A percentile compares a stretch with the other conserved stretches of the same genome.
These are phyloP conservation scores for Castanea sativa DNA, from an alignment of 306 rosid genomes.

Conservation along the genomic window DNA sequence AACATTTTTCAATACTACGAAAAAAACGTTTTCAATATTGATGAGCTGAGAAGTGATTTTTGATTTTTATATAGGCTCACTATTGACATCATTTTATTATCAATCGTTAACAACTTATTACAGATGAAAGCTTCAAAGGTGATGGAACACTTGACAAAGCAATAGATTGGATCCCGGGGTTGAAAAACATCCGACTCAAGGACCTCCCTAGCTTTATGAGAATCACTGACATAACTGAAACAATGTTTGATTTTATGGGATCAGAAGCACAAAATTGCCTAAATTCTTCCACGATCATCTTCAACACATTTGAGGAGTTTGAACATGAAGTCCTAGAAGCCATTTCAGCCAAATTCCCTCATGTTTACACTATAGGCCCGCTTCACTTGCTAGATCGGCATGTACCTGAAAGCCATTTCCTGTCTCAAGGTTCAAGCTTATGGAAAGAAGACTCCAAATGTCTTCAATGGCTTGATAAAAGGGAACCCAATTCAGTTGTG, in stretches of 20 bases:
- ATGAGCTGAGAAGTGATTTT: too few species aligned
- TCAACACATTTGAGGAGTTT: constrained; percentile 39
- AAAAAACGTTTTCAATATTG: too few species aligned
- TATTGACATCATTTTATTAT: too few species aligned
- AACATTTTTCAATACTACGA: too few species aligned
- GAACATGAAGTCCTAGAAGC: constrained; percentile 40
- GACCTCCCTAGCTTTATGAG: constrained; percentile 44
- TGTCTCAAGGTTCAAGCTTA: constrained; percentile 25
- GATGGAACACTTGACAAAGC: constrained; percentile 30
- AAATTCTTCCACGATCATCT: constrained; percentile 32
- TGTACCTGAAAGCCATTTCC: constrained; percentile 10
- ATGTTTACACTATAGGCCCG: constrained; percentile 37
- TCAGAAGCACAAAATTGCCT: constrained; percentile 30
- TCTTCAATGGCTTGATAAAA: constrained; percentile 36
- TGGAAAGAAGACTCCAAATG: constrained; percentile 43
- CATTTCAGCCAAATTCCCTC: constrained; percentile 27
- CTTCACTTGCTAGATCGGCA: constrained; percentile 26
- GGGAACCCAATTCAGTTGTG: constrained; percentile 34
- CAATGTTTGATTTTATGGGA: constrained; percentile 37
- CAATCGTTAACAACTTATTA: neutral
- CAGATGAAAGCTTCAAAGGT: constrained; percentile 28
- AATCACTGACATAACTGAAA: constrained; percentile 17
- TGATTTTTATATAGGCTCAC: too few species aligned
- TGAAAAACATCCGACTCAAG: constrained; percentile 37
- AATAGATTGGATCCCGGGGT: constrained; percentile 40